Evolutionary conservation across 768 basidiomycete genomes (phyloP), one percentile per base, ranked within the genome.

Genomic region (Scleroderma citrinum): DNA sequence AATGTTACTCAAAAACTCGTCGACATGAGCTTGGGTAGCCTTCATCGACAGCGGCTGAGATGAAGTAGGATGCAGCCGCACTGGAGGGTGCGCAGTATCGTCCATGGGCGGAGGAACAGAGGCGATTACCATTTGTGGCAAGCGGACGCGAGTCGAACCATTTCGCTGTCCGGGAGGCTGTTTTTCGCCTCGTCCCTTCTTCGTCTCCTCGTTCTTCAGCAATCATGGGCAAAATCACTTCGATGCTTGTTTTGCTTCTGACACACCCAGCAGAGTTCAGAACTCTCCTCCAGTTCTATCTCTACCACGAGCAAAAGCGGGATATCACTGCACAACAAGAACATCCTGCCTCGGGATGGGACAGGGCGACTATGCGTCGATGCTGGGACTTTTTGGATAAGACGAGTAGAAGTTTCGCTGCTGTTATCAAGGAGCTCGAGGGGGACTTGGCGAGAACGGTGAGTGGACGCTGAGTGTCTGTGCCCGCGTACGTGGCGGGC

Each of bases 391-490:
- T 92, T 58, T 72, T 98, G 47, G 94, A 98, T 74, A 48, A 74
- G 68, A 94, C 93, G 4, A 92, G 90, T 56, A 71, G 95, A 57
- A 90, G 85, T 69, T 99, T 96, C 58, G 76, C 92, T 0, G 82
- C 87, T 1, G 95, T 99, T 53, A 92, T 97, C 61, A 97, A 95
- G 69, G 90, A 96, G 68, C 72, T 98, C 4, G 93, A 99, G 26
- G 95, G 93, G 1, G 95, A 98, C 64, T 70, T 99, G 53, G 93
- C 93, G 3, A 74, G 95, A 53, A 87, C 85, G 36, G 94, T 96
- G 64, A 69, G 92, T 81, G 13, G 39, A 23, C 24, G 8, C 44
- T 48, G 34, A 51, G 47, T 37, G 37, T 37, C 44, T 47, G 29
- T 29, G 38, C 20, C n/a, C n/a, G n/a, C n/a, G n/a, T n/a, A n/a